phyloP scores from a whole-genome alignment of 2,329 filamentous ascomycete genomes.

The Didymella pinodella region DNA sequence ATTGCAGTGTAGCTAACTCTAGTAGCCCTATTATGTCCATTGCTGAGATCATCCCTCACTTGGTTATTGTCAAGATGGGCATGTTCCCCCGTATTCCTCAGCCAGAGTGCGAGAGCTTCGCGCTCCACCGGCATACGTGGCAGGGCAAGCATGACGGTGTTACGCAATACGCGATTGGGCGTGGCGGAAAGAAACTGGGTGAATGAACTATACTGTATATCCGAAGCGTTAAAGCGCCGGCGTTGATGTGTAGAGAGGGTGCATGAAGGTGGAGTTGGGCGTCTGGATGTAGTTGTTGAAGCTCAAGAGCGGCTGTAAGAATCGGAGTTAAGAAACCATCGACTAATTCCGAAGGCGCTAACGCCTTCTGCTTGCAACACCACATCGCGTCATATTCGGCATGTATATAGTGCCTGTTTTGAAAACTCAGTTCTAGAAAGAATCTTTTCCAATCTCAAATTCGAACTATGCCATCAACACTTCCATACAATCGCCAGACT shows the following conservation, averaged over 20 bases:
- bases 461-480: background rate
- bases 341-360: background rate
- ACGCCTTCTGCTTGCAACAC: background rate
- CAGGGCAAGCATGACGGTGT: slow-evolving; percentile 51
- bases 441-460: background rate
- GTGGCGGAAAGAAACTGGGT: slow-evolving; percentile 51
- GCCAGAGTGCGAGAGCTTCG: slow-evolving; percentile 58
- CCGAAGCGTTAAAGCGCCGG: background rate
- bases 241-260: background rate
- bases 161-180: slow-evolving; percentile 51
- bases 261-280: background rate
- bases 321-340: background rate
- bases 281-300: background rate
- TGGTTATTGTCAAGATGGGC: slow-evolving; percentile 60
- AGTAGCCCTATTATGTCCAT: slow-evolving; percentile 58
- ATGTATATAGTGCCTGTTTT: background rate
- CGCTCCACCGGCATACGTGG: slow-evolving; percentile 55
- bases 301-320: background rate
- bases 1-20: background rate
- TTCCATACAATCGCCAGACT: background rate
- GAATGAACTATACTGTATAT: slow-evolving; percentile 5
- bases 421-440: background rate
- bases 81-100: slow-evolving; percentile 59
- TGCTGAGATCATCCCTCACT: slow-evolving; percentile 51
- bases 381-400: background rate